These are phyloP conservation scores for Volutella citrinella DNA, from an alignment of 2,329 filamentous ascomycete genomes.

Conservation along the genomic window DNA sequence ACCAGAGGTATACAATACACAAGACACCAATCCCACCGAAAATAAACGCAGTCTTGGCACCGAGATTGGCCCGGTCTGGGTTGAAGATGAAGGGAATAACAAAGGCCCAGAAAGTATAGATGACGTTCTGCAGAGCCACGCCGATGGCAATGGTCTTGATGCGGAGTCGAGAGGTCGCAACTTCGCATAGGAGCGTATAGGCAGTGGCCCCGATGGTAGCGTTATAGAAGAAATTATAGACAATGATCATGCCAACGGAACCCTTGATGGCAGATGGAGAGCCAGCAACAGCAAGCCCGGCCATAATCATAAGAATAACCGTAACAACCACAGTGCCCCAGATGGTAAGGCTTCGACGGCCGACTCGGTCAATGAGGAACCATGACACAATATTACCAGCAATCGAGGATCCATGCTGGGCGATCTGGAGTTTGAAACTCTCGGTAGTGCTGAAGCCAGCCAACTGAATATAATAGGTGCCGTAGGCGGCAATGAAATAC, in stretches of 20 bases:
- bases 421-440: conserved; percentile 14
- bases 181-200: conserved; percentile 14
- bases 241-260: conserved; percentile 11
- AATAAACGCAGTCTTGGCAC: conserved; percentile 16
- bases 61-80: conserved; percentile 18
- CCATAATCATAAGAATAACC: conserved; percentile 11
- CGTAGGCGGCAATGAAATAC: conserved; percentile 15
- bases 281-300: conserved; percentile 13
- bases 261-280: conserved; percentile 13
- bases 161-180: conserved; percentile 15
- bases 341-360: conserved; percentile 13
- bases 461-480: conserved; percentile 17
- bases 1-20: conserved; percentile 30
- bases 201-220: conserved; percentile 18
- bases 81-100: conserved; percentile 19
- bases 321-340: conserved; percentile 12
- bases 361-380: conserved; percentile 17
- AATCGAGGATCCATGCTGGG: conserved; percentile 16
- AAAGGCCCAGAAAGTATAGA: conserved; percentile 17
- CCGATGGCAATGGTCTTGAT: conserved; percentile 15
- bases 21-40: conserved; percentile 34
- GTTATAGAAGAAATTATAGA: conserved; percentile 17
- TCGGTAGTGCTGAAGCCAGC: conserved; percentile 12
- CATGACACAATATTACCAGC: conserved; percentile 15
- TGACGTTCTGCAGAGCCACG: conserved; percentile 12